phyloP scores from a whole-genome alignment of 2,329 filamentous ascomycete species.

The Aurifilum marmelostoma region DNA sequence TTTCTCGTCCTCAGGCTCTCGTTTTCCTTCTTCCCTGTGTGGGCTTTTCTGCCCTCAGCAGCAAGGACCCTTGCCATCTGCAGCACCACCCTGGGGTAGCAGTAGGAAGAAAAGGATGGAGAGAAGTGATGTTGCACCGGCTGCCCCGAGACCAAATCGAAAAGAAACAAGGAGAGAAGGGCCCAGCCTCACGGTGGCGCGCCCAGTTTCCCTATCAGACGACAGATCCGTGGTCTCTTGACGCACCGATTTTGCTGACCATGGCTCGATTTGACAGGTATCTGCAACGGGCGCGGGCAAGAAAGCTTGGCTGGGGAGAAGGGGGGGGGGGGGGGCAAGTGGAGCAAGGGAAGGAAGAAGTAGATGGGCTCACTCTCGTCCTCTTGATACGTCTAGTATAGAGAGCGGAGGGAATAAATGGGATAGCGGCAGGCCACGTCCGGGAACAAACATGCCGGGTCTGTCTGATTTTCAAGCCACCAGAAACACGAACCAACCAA shows the following conservation, averaged over 20 bases:
- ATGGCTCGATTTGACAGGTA: slow-evolving; percentile 16
- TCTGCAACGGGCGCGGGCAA: slow-evolving; percentile 7
- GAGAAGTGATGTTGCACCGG: neutral
- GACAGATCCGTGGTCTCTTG: slow-evolving; percentile 1
- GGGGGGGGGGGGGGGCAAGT: no score
- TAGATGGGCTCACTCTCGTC: no score
- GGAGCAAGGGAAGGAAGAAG: neutral
- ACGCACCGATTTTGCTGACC: slow-evolving; percentile 9
- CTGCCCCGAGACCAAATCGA: neutral
- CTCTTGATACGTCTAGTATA: neutral
- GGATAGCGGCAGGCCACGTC: neutral
- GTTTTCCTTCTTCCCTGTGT: neutral
- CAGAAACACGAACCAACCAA: neutral
- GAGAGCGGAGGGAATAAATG: neutral
- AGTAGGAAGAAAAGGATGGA: neutral
- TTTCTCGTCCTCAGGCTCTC: neutral
- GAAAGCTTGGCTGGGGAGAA: no score
- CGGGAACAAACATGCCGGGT: neutral
- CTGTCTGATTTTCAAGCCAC: neutral
- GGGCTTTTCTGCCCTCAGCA: neutral
- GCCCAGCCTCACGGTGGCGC: slow-evolving; percentile 7
- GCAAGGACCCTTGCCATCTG: no score
- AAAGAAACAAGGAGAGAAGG: neutral
- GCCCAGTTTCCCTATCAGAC: slow-evolving; percentile 12
- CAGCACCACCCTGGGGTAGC: neutral